Base-by-base conservation (phyloP, 768 basidiomycete species). In the Phylloporus scabripes region DNA sequence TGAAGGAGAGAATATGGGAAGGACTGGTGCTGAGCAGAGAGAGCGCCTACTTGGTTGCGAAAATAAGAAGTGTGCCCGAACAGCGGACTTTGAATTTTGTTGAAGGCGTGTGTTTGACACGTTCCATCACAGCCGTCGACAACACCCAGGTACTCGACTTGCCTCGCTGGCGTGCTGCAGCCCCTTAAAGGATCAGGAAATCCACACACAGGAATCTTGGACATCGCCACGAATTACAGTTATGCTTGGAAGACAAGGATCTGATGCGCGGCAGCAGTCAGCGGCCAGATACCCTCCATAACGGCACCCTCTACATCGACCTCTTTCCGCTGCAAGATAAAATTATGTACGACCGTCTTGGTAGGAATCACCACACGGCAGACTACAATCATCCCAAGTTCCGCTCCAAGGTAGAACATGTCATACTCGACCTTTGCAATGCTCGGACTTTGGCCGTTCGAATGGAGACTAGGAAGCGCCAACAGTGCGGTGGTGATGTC, bases 21-120 rank as follows among this genome's bases (percentile, higher is more conserved):
- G 55, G 53, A 54, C 59, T 54, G 51, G 64, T 57, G 54, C 37
- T 49, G 48, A 53, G 47, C 37, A 38, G 55, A 50, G 66, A 57
- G 45, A 53, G 54, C 57, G 58, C 48, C 51, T 51, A 54, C 48
- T 48, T 50, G 51, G 49, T 28, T 49, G 54, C 50, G 53, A 67
- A 65, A 65, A 65, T 47, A 61, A 65, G 60, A 59, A 51, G 57
- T 43, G 50, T 33, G 53, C 48, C 45, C 48, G 50, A 58, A 57
- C 49, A 39, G 62, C 65, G 65, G 65, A 66, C 65, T 69, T 66
- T 66, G 45, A 66, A 66, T 55, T 57, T 5, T 44, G 55, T 60
- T 45, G 31, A 45, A 49, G 41, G 46, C 34, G 53, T 44, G 50
- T 47, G 57, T 60, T 48, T 58, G 52, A 64, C 66, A 66, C 66